Evolutionary conservation across 108 stramenopile genomes (phyloP).

Genomic region (Parietichytrium sp.): DNA sequence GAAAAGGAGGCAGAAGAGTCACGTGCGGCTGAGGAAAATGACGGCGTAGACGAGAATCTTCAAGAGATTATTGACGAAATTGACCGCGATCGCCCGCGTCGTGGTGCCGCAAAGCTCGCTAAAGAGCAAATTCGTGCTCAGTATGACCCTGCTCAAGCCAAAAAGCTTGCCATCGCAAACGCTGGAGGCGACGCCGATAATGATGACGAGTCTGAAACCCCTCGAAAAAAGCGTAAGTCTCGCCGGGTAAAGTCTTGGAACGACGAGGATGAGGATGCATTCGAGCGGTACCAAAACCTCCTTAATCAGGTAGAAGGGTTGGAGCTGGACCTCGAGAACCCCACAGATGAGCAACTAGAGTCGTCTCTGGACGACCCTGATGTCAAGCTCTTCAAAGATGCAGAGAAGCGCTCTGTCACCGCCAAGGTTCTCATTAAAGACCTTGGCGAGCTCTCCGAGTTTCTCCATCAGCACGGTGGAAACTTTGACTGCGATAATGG

Average conservation of each 20-base stretch:
- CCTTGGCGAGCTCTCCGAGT: slow-evolving; percentile 15
- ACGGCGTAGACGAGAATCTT: too few relatives aligned
- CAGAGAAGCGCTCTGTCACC: neutral
- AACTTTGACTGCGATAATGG: neutral
- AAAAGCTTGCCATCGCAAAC: neutral
- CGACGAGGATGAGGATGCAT: neutral
- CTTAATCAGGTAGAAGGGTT: slow-evolving; percentile 1
- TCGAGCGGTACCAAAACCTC: neutral
- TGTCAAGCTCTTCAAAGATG: slow-evolving; percentile 26
- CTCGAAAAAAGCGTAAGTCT: neutral
- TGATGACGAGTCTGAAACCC: neutral
- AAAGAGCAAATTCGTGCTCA: neutral
- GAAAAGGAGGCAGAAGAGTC: too few relatives aligned
- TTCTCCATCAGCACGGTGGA: neutral
- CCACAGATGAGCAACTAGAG: neutral
- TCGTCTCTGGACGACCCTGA: neutral
- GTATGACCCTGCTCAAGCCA: neutral
- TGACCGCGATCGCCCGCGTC: neutral
- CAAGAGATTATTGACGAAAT: too few relatives aligned
- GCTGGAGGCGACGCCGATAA: neutral
- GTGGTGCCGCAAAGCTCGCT: neutral
- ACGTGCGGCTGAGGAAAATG: too few relatives aligned
- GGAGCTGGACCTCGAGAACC: slow-evolving; percentile 8
- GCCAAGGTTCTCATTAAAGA: slow-evolving; percentile 13
- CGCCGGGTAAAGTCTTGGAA: neutral